Percentiles rank a stretch among this genome's conserved stretches.
phyloP scores from a whole-genome alignment of 345 rosid species.

The Geranium rotundifolium region DNA sequence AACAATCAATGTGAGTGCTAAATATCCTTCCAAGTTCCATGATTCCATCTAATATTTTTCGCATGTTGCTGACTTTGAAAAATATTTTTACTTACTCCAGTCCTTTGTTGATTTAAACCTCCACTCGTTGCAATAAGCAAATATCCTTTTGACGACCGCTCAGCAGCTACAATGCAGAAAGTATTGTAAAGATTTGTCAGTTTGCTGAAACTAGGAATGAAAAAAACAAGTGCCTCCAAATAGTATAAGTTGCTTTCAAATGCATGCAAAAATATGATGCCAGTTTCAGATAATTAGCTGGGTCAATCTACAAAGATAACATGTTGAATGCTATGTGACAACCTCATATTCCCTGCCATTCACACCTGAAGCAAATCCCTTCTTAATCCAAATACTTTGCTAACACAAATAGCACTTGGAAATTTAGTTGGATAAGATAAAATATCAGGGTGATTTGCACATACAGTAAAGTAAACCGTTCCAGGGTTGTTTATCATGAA shows the following conservation, averaged over 20 bases:
- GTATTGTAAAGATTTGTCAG: slow-evolving; percentile 5
- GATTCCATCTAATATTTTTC: neutral
- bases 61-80: neutral
- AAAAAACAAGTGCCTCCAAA: neutral
- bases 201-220: slow-evolving; percentile 1
- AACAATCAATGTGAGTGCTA: neutral
- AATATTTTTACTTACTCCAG: slow-evolving; percentile 63
- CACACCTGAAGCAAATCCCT: no score
- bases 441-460: no score
- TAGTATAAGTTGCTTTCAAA: neutral
- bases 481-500: no score
- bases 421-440: no score
- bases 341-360: no score
- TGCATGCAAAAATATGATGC: neutral
- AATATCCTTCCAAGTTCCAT: neutral
- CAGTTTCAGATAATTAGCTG: no score
- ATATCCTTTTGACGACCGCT: slow-evolving; percentile 72
- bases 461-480: no score
- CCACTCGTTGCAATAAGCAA: slow-evolving; percentile 97
- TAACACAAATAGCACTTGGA: no score
- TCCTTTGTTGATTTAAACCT: slow-evolving; percentile 96
- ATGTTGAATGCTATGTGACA: no score
- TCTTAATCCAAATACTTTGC: no score
- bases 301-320: no score
- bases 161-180: slow-evolving; percentile 48